Percentiles rank a stretch among this genome's conserved stretches.
These are phyloP conservation scores for Fusarium sororula DNA, from an alignment of 2,329 filamentous ascomycete species.

Conservation along the genomic window DNA sequence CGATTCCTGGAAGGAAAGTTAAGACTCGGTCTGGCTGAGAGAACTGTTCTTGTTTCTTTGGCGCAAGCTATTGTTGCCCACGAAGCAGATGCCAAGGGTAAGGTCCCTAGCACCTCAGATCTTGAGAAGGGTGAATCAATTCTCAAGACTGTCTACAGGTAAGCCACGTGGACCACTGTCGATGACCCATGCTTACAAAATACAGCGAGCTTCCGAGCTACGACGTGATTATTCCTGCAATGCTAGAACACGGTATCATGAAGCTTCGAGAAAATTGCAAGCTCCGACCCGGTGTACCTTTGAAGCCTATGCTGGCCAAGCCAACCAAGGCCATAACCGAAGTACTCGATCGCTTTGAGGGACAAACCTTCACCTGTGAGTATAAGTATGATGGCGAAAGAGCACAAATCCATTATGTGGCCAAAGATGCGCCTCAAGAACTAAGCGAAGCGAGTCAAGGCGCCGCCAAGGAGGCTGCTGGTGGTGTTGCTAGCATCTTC, in stretches of 20 bases:
- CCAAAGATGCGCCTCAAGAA: slow-evolving; percentile 77
- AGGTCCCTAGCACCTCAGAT: slow-evolving; percentile 76
- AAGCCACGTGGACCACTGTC: slow-evolving; percentile 37
- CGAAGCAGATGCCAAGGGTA: slow-evolving; percentile 76
- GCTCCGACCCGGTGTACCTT: slow-evolving; percentile 88
- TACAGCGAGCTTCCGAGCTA: slow-evolving; percentile 92
- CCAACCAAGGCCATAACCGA: slow-evolving; percentile 98
- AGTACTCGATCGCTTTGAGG: slow-evolving; percentile 94
- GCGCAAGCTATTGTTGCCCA: slow-evolving; percentile 89
- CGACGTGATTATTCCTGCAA: slow-evolving; percentile 90
- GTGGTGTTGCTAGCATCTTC: slow-evolving; percentile 91
- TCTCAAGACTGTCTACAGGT: slow-evolving; percentile 92
- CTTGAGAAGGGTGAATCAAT: slow-evolving; percentile 84
- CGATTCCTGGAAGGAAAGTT: slow-evolving; percentile 95
- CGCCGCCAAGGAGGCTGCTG: slow-evolving; percentile 71
- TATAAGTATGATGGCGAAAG: slow-evolving; percentile 99
- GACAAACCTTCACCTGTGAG: slow-evolving; percentile 95
- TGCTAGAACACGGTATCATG: slow-evolving; percentile 86
- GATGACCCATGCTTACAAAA: slow-evolving; percentile 45
- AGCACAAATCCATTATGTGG: slow-evolving; percentile 98
- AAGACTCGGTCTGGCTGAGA: slow-evolving; percentile 89
- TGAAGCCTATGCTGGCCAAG: slow-evolving; percentile 99
- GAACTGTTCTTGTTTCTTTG: slow-evolving; percentile 87
- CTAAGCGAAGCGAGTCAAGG: slow-evolving; percentile 69
- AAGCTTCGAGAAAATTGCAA: slow-evolving; percentile 87